These are phyloP conservation scores for Penicillium mononematosum DNA, from an alignment of 495 filamentous ascomycete species.

Conservation along the genomic window DNA sequence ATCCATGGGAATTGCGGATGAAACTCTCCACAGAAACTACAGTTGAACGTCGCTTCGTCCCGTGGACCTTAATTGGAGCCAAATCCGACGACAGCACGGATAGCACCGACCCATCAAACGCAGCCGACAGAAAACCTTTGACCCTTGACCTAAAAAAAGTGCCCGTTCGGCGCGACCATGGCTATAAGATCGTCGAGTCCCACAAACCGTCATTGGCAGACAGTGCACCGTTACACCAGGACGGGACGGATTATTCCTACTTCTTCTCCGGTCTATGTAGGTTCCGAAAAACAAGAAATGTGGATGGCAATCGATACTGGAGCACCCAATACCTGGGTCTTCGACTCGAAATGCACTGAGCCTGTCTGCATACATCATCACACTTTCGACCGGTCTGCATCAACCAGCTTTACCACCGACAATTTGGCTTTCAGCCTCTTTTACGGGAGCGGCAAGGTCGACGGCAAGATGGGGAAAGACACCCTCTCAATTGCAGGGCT, in stretches of 20 bases:
- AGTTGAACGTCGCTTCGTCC: slow-evolving; percentile 37
- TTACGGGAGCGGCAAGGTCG: slow-evolving; percentile 72
- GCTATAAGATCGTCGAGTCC: slow-evolving; percentile 57
- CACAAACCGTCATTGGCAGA: slow-evolving; percentile 51
- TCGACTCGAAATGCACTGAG: slow-evolving; percentile 61
- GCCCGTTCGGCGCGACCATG: slow-evolving; percentile 44
- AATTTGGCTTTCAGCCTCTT: slow-evolving; percentile 53
- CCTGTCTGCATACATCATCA: slow-evolving; percentile 63
- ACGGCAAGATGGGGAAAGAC: slow-evolving; percentile 62
- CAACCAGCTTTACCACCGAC: slow-evolving; percentile 51
- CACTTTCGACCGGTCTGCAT: slow-evolving; percentile 60
- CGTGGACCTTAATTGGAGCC: slow-evolving; percentile 24
- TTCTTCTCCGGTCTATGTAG: slow-evolving; percentile 66
- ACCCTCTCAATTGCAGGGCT: slow-evolving; percentile 63
- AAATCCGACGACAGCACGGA: slow-evolving; percentile 18
- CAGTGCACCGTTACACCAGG: slow-evolving; percentile 67
- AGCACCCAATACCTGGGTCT: slow-evolving; percentile 76
- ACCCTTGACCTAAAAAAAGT: slow-evolving; percentile 36
- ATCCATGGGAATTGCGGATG: slow-evolving; percentile 31
- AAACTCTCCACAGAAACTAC: slow-evolving; percentile 8
- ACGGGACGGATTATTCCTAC: slow-evolving; percentile 76
- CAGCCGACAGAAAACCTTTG: slow-evolving; percentile 13
- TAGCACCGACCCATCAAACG: neutral
- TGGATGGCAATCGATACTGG: slow-evolving; percentile 80
- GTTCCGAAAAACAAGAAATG: slow-evolving; percentile 60